Evolutionary conservation across 2,329 filamentous ascomycete species (phyloP).

Genomic region (Stenocarpella maydis): DNA sequence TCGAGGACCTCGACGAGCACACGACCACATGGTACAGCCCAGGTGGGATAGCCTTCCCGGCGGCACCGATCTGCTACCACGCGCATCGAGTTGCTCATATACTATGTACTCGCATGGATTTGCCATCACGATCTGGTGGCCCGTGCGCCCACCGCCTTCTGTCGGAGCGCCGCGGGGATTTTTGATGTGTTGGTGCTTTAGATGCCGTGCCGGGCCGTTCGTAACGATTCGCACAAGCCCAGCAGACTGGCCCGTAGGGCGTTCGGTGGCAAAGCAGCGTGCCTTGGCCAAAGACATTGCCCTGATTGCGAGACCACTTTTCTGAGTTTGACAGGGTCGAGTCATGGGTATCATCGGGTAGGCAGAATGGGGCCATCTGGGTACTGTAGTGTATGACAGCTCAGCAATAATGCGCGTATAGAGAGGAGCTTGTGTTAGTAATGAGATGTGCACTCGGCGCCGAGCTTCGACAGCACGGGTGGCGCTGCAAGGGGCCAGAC

Average conservation of each 20-base stretch:
- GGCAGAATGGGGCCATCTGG: background rate
- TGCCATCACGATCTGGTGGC: conserved; percentile 83
- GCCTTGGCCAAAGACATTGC: too few species aligned
- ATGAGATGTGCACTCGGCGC: background rate
- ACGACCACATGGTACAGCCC: conserved; percentile 88
- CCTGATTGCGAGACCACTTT: conserved; percentile 4
- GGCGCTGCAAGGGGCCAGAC: conserved; percentile 10
- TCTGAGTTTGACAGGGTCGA: conserved; percentile 25
- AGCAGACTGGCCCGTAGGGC: too few species aligned
- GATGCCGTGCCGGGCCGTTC: conserved; percentile 20
- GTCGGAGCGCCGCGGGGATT: conserved; percentile 87
- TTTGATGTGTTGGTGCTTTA: conserved; percentile 75
- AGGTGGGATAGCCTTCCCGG: conserved; percentile 82
- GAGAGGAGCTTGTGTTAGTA: background rate
- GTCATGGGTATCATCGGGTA: conserved; percentile 14
- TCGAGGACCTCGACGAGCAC: conserved; percentile 86
- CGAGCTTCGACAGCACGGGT: conserved; percentile 7
- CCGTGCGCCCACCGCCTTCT: conserved; percentile 84
- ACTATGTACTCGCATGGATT: conserved; percentile 44
- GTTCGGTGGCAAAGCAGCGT: background rate
- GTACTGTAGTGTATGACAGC: background rate
- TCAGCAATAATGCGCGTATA: background rate
- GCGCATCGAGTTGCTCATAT: conserved; percentile 85
- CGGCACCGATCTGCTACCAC: conserved; percentile 89
- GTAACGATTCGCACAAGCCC: background rate